Percentiles rank a stretch among this genome's conserved stretches.
Evolutionary conservation across 441 rosid species (phyloP).

Genomic region (Populus hybrid): DNA sequence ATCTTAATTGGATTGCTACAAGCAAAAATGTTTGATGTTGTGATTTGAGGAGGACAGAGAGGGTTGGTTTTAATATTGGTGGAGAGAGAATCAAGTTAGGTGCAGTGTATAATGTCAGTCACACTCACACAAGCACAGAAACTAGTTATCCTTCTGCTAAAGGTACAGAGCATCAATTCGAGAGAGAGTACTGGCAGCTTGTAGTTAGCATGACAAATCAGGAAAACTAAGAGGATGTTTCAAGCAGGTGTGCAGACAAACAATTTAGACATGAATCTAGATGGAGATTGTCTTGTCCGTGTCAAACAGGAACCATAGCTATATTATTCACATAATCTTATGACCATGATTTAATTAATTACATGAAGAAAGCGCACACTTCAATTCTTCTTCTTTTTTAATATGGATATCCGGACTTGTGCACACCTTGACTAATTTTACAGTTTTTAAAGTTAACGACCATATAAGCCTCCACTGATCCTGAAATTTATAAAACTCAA

Average conservation of each 20-base stretch:
- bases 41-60: neutral
- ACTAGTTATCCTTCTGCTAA: neutral
- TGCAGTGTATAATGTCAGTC: neutral
- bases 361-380: too few relatives aligned
- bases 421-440: too few relatives aligned
- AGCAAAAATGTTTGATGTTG: neutral
- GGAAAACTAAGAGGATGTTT: neutral
- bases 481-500: too few relatives aligned
- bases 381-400: too few relatives aligned
- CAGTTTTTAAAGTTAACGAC: too few relatives aligned
- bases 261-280: neutral
- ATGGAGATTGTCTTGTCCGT: neutral
- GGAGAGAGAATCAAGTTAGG: neutral
- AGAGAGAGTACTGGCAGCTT: neutral
- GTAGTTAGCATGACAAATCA: neutral
- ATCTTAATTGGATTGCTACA: neutral
- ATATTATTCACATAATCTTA: too few relatives aligned
- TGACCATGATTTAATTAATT: too few relatives aligned
- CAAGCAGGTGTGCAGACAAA: neutral
- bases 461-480: too few relatives aligned
- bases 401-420: too few relatives aligned
- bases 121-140: neutral
- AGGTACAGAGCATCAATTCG: neutral
- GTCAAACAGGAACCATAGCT: neutral
- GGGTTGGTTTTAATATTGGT: neutral